Percentiles rank a stretch among this genome's conserved stretches.
These are phyloP conservation scores for Oxyria digyna DNA, from an alignment of 148 eudicot species.

Conservation along the genomic window DNA sequence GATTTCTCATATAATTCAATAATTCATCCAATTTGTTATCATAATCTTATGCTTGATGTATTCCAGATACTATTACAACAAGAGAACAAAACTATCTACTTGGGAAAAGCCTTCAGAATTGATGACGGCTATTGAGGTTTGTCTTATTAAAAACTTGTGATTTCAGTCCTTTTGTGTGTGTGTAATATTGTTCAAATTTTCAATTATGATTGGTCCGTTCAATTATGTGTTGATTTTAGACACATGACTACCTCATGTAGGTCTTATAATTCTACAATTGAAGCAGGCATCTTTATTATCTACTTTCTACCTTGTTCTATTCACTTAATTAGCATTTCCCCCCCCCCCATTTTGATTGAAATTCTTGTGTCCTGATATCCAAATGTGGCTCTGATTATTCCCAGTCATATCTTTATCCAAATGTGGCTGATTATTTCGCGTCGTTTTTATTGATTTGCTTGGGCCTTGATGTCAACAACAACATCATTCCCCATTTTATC, in stretches of 20 bases:
- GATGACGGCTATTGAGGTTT: slow-evolving; percentile 74
- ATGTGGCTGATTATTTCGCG: no score
- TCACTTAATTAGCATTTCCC: neutral
- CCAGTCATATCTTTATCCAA: no score
- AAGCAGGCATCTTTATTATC: neutral
- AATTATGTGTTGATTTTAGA: neutral
- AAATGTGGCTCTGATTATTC: no score
- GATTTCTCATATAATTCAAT: neutral
- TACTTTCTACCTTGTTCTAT: slow-evolving; percentile 1
- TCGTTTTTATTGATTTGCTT: no score
- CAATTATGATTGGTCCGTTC: neutral
- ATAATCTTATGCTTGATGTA: slow-evolving; percentile 1
- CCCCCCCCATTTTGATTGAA: neutral
- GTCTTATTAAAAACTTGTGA: slow-evolving; percentile 8
- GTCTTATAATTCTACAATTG: neutral
- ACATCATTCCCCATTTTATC: no score
- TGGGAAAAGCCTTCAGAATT: slow-evolving; percentile 95
- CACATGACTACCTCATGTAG: neutral
- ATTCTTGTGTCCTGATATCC: neutral
- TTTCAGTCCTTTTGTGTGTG: neutral
- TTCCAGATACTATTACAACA: slow-evolving; percentile 75
- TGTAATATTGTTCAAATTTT: neutral
- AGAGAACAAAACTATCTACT: slow-evolving; percentile 51
- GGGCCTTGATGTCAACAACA: no score
- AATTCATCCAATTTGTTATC: neutral